phyloP scores from a whole-genome alignment of 495 filamentous ascomycete species.

The Geoglossum glabrum region DNA sequence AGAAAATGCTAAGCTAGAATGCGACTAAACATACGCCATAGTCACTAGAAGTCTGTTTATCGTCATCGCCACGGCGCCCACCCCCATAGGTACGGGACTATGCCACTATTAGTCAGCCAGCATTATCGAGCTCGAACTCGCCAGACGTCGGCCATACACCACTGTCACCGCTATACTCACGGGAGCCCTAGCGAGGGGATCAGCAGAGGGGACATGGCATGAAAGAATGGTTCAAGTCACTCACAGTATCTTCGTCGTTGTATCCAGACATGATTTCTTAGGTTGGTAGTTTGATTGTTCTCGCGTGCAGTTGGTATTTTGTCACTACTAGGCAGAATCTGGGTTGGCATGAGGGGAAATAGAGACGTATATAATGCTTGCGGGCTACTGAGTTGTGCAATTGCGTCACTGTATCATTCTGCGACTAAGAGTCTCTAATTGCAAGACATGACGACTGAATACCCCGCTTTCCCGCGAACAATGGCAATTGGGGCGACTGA shows the following conservation, averaged over 20 bases:
- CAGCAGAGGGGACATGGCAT: not conserved
- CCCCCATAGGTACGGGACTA: conserved; percentile 5
- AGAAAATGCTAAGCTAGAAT: too few relatives aligned
- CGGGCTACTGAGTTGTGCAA: not conserved
- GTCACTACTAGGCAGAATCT: too few relatives aligned
- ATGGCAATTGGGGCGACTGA: not conserved
- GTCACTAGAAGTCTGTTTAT: conserved; percentile 7
- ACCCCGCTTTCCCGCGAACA: not conserved
- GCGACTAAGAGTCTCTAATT: not conserved
- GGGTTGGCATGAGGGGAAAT: not conserved
- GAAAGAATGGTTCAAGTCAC: not conserved
- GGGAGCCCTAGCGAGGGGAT: not conserved
- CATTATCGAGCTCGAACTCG: not conserved
- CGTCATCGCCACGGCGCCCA: conserved; percentile 5
- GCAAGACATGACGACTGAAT: not conserved
- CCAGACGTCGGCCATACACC: not conserved
- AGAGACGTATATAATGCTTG: not conserved
- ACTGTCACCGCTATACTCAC: not conserved
- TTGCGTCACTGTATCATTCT: not conserved
- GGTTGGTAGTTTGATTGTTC: not conserved
- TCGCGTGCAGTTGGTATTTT: not conserved
- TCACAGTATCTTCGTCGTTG: not conserved
- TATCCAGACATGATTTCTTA: not conserved
- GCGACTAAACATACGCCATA: not conserved
- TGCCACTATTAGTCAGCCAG: not conserved